Conservation (phyloP, 2,329 filamentous ascomycete species). For the Ascochyta koolunga region DNA sequence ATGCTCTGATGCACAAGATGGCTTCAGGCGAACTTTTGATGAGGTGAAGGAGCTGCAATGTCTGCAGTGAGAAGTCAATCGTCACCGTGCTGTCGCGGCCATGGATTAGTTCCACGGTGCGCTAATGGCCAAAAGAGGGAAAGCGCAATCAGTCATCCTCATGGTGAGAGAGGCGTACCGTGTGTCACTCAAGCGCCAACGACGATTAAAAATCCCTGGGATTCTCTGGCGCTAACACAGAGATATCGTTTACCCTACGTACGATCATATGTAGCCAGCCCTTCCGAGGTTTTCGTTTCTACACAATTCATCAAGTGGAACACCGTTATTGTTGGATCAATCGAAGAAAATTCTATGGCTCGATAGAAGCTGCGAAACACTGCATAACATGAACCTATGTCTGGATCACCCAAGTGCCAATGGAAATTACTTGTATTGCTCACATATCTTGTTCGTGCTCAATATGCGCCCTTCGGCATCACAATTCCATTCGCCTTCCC, state of each 20-base stretch:
- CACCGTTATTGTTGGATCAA: no score
- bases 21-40: constrained; percentile 15
- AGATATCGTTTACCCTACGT: no score
- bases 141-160: constrained; percentile 6
- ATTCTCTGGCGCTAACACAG: no score
- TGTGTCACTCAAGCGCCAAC: no score
- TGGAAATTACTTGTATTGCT: neutral
- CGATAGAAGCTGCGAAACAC: no score
- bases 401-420: no score
- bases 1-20: constrained; percentile 17
- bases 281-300: no score
- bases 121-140: constrained; percentile 3
- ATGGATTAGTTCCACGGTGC: constrained; percentile 5
- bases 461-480: neutral
- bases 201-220: no score
- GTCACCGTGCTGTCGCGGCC: constrained; percentile 5
- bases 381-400: no score
- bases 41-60: constrained; percentile 10
- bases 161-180: neutral
- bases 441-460: neutral
- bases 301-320: no score
- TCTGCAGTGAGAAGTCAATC: constrained; percentile 15
- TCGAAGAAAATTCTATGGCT: no score
- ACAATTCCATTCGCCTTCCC: neutral
- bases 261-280: no score